Base-by-base conservation (phyloP, 768 basidiomycete species). In the Boletus huronensis region DNA sequence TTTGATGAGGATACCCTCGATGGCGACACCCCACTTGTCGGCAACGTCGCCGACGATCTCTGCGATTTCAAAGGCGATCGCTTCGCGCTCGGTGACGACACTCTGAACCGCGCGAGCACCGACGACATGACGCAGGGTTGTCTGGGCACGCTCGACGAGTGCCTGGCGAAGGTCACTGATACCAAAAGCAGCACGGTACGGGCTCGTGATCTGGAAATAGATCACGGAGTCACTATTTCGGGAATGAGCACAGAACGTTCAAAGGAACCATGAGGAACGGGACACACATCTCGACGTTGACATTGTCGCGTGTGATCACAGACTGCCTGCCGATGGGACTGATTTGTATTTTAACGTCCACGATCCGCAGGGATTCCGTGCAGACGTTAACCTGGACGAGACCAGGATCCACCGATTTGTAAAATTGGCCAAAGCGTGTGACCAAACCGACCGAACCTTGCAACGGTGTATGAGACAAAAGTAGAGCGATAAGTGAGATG, bases 261-360 rank as follows among this genome's bases (percentile, higher is more conserved):
- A 43, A n/a, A 40, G 16, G 26, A 42, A 19, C 16, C 23, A 44
- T 10, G 23, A 11, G 7, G 28, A 28, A 31, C 29, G 9, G 50
- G 41, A 50, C 48, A 76, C 66, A 89, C 89, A 94, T 92, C 64
- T 93, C 90, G 57, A 95, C 91, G 60, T 93, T 93, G 70, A 97
- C 95, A 65, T 97, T 97, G 77, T 97, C 94, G 53, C 92, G 85
- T 35, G 95, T 97, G 72, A 97, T 93, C 66, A 98, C 95, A 38
- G 78, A 82, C 74, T 94, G 92, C 50, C 85, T 77, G 48, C 92
- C 92, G 64, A 95, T 93, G 25, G 88, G 75, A 60, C 84, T 88
- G 62, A 98, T 93, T 71, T 96, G 94, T 59, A 98, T 96, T 72
- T 95, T 96, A 72, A 98, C 94, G 67, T 97, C 91, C 59, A 98